Evolutionary conservation across 495 filamentous ascomycete species (phyloP).

Genomic region (Tuber melanosporum): DNA sequence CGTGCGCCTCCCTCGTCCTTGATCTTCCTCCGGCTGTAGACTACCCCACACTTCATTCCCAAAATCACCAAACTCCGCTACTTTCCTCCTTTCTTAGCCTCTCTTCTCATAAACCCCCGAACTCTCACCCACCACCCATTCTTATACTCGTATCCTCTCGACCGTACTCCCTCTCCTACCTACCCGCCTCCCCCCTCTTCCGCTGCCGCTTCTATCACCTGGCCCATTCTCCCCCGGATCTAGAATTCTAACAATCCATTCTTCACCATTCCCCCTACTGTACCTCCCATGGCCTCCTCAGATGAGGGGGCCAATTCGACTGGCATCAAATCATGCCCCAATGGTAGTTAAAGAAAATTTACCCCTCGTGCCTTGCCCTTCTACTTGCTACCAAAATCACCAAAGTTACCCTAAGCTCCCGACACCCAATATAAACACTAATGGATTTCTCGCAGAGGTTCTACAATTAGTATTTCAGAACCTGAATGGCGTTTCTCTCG

Average conservation of each 20-base stretch:
- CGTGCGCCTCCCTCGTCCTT: not conserved
- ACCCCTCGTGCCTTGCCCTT: not conserved
- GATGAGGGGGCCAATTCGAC: not conserved
- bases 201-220: not conserved
- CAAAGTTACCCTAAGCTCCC: not conserved
- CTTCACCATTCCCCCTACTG: not conserved
- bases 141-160: not conserved
- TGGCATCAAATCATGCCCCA: not conserved
- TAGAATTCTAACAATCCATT: not conserved
- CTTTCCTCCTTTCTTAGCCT: not conserved
- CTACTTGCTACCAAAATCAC: not conserved
- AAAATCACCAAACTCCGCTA: not conserved
- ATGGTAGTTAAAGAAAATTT: not conserved
- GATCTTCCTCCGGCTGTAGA: not conserved
- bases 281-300: not conserved
- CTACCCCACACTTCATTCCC: not conserved
- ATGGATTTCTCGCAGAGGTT: not conserved
- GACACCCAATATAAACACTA: not conserved
- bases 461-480: not conserved
- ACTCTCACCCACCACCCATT: not conserved
- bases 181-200: not conserved
- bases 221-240: not conserved
- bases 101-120: not conserved
- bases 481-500: not conserved
- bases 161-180: not conserved